These are phyloP conservation scores for Coleophoma cylindrospora DNA, from an alignment of 2,329 filamentous ascomycete genomes.

Conservation along the genomic window DNA sequence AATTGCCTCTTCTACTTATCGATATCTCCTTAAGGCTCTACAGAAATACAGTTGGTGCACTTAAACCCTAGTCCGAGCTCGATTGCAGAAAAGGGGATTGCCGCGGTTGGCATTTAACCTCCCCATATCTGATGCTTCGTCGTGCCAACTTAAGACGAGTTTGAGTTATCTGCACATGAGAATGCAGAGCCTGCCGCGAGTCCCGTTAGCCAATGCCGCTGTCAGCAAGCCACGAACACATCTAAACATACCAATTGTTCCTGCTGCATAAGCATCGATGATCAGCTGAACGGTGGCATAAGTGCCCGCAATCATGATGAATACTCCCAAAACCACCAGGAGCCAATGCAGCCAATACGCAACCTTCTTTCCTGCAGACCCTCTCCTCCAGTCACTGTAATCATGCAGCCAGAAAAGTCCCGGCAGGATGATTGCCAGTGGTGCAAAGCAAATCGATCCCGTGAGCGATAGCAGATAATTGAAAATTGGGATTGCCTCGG, in stretches of 20 bases:
- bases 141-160: slow-evolving; percentile 5
- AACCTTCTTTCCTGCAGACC: slow-evolving; percentile 20
- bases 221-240: no score
- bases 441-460: slow-evolving; percentile 45
- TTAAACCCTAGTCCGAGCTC: no score
- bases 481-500: slow-evolving; percentile 46
- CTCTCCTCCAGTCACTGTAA: slow-evolving; percentile 34
- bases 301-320: slow-evolving; percentile 35
- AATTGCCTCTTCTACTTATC: no score
- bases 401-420: slow-evolving; percentile 47
- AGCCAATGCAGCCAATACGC: slow-evolving; percentile 27
- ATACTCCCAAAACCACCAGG: slow-evolving; percentile 30
- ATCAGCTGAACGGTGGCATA: slow-evolving; percentile 44
- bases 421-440: slow-evolving; percentile 40
- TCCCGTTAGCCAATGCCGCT: no score
- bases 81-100: no score
- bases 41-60: no score
- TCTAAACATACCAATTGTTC: slow-evolving; percentile 15
- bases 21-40: no score
- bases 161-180: slow-evolving; percentile 40
- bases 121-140: no score
- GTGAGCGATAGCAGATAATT: slow-evolving; percentile 40
- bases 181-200: slow-evolving; percentile 30
- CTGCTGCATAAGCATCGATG: slow-evolving; percentile 40
- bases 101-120: no score